Evolutionary conservation across 208 protist species (phyloP).

Genomic region (Trichomonas vaginalis): DNA sequence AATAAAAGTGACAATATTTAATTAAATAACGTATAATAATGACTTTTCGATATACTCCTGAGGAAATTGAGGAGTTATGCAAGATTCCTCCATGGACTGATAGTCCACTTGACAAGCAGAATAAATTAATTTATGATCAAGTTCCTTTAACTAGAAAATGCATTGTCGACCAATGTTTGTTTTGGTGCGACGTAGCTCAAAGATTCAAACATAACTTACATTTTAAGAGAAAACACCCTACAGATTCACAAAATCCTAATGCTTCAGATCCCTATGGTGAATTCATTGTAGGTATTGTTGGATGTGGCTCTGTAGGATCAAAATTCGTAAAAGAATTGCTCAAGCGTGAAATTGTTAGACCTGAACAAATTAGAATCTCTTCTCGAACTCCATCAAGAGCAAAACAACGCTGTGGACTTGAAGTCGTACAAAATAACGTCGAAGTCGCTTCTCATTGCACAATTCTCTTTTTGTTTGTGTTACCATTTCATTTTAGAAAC

Average conservation of each 20-base stretch:
- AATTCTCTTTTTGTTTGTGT: neutral
- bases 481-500: neutral
- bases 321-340: neutral
- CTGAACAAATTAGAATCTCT: neutral
- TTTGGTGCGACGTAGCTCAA: slow-evolving; percentile 15
- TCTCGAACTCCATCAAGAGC: neutral
- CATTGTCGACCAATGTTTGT: slow-evolving; percentile 12
- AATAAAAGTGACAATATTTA: no score
- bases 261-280: neutral
- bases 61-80: neutral
- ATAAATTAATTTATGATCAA: neutral
- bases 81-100: neutral
- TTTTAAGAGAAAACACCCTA: no score
- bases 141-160: neutral
- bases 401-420: neutral
- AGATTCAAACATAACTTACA: neutral
- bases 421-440: neutral
- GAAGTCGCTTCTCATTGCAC: slow-evolving; percentile 9
- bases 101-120: neutral
- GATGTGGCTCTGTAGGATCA: neutral
- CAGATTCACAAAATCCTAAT: neutral
- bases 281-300: slow-evolving; percentile 2
- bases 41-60: neutral
- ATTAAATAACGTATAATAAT: neutral
- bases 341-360: neutral